Evolutionary conservation across 1,139 yeast genomes (phyloP).

Genomic region (Candida anutae): DNA sequence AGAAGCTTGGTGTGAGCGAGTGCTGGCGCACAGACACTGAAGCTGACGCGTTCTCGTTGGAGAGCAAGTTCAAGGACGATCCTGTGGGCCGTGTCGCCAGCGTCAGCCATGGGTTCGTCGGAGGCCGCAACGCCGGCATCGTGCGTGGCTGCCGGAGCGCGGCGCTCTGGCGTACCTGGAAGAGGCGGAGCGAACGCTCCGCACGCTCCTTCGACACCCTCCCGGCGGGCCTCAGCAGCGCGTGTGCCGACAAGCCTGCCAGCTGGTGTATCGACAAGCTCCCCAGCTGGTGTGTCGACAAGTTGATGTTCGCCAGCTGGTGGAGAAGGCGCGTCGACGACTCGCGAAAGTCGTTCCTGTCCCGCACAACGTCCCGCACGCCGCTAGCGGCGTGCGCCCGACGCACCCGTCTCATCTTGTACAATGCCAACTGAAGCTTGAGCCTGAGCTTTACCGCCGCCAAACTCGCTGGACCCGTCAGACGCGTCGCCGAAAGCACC

Average conservation of each 20-base stretch:
- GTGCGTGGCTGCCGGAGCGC: too few relatives aligned
- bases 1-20: neutral
- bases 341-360: neutral
- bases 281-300: neutral
- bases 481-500: neutral
- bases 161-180: neutral
- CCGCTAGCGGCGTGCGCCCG: neutral
- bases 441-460: slow-evolving; percentile 61
- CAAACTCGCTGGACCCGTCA: slow-evolving; percentile 11
- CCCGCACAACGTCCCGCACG: neutral
- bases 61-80: neutral
- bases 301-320: neutral
- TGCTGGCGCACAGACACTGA: neutral
- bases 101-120: too few relatives aligned
- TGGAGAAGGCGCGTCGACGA: slow-evolving; percentile 1
- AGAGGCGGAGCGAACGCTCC: neutral
- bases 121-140: slow-evolving; percentile 1
- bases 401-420: slow-evolving; percentile 42
- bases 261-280: neutral
- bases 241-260: too few relatives aligned
- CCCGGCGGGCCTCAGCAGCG: too few relatives aligned
- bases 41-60: neutral
- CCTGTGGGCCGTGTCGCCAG: too few relatives aligned
- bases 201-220: too few relatives aligned
- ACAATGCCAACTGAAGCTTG: slow-evolving; percentile 71